These are phyloP conservation scores for Tagetes erecta DNA, from an alignment of 129 eudicot genomes.

Conservation along the genomic window DNA sequence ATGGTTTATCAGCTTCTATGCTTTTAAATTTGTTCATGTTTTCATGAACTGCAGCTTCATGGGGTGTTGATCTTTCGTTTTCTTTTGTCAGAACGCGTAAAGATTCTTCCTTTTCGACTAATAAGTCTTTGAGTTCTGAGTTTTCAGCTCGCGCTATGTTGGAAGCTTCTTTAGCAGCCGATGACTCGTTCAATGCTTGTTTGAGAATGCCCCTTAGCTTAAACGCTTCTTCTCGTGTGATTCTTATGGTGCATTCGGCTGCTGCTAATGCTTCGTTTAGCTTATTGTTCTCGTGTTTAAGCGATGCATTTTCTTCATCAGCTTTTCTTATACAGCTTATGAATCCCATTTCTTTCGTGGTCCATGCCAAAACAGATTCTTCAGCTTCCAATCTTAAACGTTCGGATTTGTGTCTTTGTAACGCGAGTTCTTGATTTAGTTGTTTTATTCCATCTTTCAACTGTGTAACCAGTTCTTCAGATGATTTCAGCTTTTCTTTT, in stretches of 20 bases:
- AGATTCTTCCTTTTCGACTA: constrained; percentile 67
- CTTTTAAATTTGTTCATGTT: constrained; percentile 51
- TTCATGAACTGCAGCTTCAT: constrained; percentile 64
- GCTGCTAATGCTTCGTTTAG: constrained; percentile 44
- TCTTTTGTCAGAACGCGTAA: constrained; percentile 56
- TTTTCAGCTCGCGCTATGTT: constrained; percentile 61
- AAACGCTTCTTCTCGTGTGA: constrained; percentile 55
- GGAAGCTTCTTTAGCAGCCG: constrained; percentile 81
- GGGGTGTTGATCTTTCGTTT: constrained; percentile 63
- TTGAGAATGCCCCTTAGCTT: constrained; percentile 73
- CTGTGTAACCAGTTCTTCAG: constrained; percentile 42
- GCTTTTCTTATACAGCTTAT: constrained; percentile 62
- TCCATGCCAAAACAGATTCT: constrained; percentile 70
- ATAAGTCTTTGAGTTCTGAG: constrained; percentile 58
- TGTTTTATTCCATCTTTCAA: constrained; percentile 47
- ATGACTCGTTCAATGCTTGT: constrained; percentile 75
- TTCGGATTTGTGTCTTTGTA: constrained; percentile 47
- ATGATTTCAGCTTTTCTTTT: constrained; percentile 45
- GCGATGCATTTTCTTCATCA: constrained; percentile 59
- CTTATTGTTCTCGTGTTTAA: constrained; percentile 43
- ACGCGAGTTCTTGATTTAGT: constrained; percentile 47
- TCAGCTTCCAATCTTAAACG: constrained; percentile 68
- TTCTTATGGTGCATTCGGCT: constrained; percentile 42
- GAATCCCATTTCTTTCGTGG: constrained; percentile 75
- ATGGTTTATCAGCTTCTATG: constrained; percentile 23